phyloP scores from a whole-genome alignment of 257 asterid genomes.

The Ilex aquifolium region DNA sequence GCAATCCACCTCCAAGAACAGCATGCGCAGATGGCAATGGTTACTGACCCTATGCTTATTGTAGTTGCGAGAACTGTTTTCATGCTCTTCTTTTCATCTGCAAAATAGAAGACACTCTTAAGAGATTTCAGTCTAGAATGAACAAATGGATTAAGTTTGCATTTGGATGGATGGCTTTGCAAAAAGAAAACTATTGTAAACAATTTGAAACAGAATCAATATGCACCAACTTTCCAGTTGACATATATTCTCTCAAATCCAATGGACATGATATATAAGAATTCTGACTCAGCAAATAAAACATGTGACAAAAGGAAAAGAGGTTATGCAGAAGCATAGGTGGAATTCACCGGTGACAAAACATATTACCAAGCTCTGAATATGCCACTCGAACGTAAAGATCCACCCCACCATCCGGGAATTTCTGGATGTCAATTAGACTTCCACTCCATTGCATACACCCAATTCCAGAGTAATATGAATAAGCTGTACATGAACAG shows the following conservation, averaged over 20 bases:
- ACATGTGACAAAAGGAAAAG: neutral
- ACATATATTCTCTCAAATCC: too few species aligned
- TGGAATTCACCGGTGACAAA: neutral
- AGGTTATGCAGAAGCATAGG: too few species aligned
- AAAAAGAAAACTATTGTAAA: neutral
- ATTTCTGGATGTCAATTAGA: constrained; percentile 37
- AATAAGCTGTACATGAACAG: constrained; percentile 55
- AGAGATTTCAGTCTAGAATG: neutral
- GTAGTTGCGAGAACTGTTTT: constrained; percentile 11
- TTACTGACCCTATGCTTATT: constrained; percentile 9
- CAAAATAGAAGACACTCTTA: neutral
- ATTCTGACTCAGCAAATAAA: neutral
- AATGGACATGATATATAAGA: too few species aligned
- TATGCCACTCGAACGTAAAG: constrained; percentile 42
- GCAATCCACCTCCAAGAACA: constrained; percentile 31
- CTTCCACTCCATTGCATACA: constrained; percentile 46
- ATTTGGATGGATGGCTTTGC: neutral
- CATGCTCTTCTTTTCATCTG: neutral
- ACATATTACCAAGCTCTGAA: constrained; percentile 42
- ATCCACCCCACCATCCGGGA: constrained; percentile 27
- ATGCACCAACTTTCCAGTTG: neutral
- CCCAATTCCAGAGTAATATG: constrained; percentile 29
- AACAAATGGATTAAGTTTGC: neutral
- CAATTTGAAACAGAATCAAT: neutral
- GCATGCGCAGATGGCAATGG: constrained; percentile 4